Conservation (phyloP, 1,139 yeast genomes). For the Blastobotrys niveus region DNA sequence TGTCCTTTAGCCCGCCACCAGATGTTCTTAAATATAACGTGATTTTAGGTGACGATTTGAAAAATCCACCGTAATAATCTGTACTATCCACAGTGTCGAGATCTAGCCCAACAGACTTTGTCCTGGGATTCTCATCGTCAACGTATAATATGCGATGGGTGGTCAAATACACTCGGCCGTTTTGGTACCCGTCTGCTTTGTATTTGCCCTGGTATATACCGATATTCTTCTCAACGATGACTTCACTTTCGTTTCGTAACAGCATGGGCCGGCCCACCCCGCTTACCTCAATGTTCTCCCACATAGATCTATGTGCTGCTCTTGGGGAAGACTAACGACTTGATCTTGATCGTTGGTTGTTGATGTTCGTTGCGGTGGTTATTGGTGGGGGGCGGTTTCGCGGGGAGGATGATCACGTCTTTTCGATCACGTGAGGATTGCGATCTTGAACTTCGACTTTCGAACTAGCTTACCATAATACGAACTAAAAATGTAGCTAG, state of each 20-base stretch:
- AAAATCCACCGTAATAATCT: slow-evolving; percentile 52
- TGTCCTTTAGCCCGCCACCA: no score
- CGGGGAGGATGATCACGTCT: no score
- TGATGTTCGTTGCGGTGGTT: no score
- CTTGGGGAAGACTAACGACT: no score
- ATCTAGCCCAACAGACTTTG: slow-evolving; percentile 46
- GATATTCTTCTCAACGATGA: slow-evolving; percentile 33
- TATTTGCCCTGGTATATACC: slow-evolving; percentile 44
- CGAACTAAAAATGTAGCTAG: no score
- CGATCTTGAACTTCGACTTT: no score
- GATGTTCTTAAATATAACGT: slow-evolving; percentile 40
- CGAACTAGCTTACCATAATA: no score
- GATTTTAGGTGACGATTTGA: slow-evolving; percentile 76
- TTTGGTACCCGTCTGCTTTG: slow-evolving; percentile 58
- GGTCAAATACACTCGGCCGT: slow-evolving; percentile 76
- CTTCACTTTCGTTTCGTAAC: slow-evolving; percentile 41
- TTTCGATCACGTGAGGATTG: no score
- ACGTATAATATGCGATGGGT: slow-evolving; percentile 67
- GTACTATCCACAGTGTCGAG: slow-evolving; percentile 43
- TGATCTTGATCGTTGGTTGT: no score
- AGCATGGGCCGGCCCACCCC: slow-evolving; percentile 45
- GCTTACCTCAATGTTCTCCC: slow-evolving; percentile 44
- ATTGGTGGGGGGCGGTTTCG: no score
- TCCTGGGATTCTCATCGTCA: slow-evolving; percentile 44
- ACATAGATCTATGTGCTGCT: no score